Base-by-base conservation (phyloP, 1,284 basidiomycete genomes). In the Taiwanofungus camphoratus region DNA sequence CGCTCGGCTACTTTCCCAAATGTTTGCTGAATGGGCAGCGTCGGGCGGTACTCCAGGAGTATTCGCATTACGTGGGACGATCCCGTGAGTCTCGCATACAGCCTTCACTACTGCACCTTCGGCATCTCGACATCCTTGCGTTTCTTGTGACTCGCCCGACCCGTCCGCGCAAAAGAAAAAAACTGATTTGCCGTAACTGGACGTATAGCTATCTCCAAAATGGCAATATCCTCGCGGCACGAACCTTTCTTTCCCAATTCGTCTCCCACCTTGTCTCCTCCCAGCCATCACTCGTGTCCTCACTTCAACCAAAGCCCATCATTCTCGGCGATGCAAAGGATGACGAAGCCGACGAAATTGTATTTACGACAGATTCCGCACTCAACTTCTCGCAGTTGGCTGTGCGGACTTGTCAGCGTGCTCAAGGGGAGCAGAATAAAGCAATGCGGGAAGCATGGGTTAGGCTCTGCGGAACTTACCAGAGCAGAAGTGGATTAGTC, bases 301-400 rank as follows among this genome's bases (percentile, higher is more conserved):
- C 56, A 52, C 72, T 60, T 46, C 71, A 61, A 59, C 70, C 56
- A 62, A 68, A 57, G 34, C 70, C 60, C n/a, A 57, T 72, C 39
- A 62, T 63, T n/a, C 57, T 72, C 39, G 60, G 67, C 12, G 51
- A 59, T 24, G 53, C 60, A 12, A 45, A 55, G 20, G 58, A 58
- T n/a, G 58, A 49, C 27, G 55, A 66, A n/a, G 63, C 69, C 18
- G 76, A 80, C 48, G 84, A 90, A 52, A 71, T 94, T 1, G 61
- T 78, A 6, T 68, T 91, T 46, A 91, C 88, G 5, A 77, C 76
- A 13, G 83, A 91, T 48, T 66, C 77, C 1, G 69, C 79, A 7
- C 68, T 93, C 52, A 97, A 95, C 61, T 95, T 93, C 62, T 70
- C 84, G 2, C 93, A 97, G 58, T 74, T 96, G 41, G 89, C 87